A percentile compares a stretch with the other conserved stretches of the same genome.
These are phyloP conservation scores for Mycena galopus DNA, from an alignment of 768 basidiomycete genomes.

Conservation along the genomic window DNA sequence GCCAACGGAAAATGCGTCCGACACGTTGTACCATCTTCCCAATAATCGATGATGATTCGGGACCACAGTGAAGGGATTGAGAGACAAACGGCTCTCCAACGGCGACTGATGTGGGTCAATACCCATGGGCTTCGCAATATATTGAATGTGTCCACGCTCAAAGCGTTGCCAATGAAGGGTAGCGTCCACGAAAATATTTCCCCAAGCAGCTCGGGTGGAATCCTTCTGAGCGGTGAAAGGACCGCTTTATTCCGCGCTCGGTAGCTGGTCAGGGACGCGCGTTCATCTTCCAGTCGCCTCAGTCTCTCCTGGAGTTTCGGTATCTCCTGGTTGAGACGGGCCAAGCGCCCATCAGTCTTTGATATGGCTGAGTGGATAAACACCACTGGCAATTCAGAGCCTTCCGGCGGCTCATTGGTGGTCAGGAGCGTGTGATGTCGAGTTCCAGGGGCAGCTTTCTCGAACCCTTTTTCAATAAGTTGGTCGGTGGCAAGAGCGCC, in stretches of 20 bases:
- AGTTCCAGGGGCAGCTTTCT: too few species aligned
- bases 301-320: neutral
- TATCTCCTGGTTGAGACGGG: neutral
- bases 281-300: neutral
- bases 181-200: constrained; percentile 15
- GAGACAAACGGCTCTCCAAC: constrained; percentile 14
- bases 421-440: neutral
- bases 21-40: neutral
- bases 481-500: too few species aligned
- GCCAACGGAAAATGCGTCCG: too few species aligned
- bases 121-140: constrained; percentile 17
- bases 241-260: neutral
- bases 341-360: neutral
- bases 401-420: neutral
- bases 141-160: neutral
- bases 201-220: neutral
- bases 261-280: neutral
- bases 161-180: neutral
- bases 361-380: neutral
- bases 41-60: neutral
- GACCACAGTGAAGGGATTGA: constrained; percentile 19
- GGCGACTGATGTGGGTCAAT: constrained; percentile 1
- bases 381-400: neutral
- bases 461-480: too few species aligned
- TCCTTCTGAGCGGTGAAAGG: too few species aligned